Evolutionary conservation across 305 asterid genomes (phyloP).

Genomic region (Solanum hybrid): DNA sequence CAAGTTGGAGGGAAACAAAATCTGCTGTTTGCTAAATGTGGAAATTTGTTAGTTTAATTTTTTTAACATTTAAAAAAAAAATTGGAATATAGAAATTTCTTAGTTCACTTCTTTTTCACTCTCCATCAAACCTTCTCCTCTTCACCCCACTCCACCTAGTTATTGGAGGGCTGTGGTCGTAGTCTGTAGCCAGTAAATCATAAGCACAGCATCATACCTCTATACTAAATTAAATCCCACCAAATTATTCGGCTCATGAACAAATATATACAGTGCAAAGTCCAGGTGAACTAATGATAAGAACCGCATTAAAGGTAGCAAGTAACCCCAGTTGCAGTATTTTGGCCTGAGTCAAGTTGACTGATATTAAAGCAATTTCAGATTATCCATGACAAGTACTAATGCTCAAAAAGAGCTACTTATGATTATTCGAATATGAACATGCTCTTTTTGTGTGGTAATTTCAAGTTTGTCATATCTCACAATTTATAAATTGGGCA

Average conservation of each 20-base stretch:
- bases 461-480: not conserved
- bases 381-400: not conserved
- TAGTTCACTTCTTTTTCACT: not conserved
- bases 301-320: not conserved
- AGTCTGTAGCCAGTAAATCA: not conserved
- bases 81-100: not conserved
- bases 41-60: not conserved
- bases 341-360: not conserved
- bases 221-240: not conserved
- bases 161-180: not conserved
- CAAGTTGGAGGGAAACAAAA: not conserved
- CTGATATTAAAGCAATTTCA: not conserved
- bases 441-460: not conserved
- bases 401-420: not conserved
- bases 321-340: not conserved
- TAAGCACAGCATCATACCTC: not conserved
- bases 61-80: not conserved
- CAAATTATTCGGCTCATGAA: not conserved
- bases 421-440: not conserved
- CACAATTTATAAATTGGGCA: not conserved
- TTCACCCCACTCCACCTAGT: not conserved
- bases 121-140: not conserved
- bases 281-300: not conserved
- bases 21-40: not conserved
- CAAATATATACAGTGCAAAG: not conserved